Conservation (phyloP, 2,329 filamentous ascomycete genomes). For the Cytospora paraplurivora region DNA sequence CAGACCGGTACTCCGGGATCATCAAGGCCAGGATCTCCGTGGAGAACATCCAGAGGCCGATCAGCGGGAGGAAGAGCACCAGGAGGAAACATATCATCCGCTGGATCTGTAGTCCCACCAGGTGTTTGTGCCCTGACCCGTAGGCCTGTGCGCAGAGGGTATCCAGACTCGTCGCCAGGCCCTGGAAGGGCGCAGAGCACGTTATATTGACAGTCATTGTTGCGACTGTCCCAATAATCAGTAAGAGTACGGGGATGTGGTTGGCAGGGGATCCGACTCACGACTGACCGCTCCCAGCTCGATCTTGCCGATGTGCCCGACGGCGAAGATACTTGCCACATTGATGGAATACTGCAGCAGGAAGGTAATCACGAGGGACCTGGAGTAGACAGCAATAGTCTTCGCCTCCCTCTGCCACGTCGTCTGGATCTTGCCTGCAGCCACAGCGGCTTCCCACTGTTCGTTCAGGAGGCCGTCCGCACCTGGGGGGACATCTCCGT, state of each 20-base stretch:
- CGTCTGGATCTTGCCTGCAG: conserved; percentile 78
- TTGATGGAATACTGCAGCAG: conserved; percentile 81
- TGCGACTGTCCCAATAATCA: conserved; percentile 46
- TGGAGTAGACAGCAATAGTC: conserved; percentile 72
- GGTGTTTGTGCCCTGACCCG: conserved; percentile 83
- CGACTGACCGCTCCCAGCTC: conserved; percentile 67
- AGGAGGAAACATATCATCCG: conserved; percentile 79
- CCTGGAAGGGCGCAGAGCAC: conserved; percentile 76
- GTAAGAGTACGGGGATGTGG: neutral
- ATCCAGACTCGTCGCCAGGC: conserved; percentile 87
- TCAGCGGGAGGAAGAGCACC: conserved; percentile 70
- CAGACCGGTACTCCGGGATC: conserved; percentile 72
- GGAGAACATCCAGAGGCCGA: conserved; percentile 67
- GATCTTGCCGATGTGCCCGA: conserved; percentile 72
- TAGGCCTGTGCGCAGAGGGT: conserved; percentile 94
- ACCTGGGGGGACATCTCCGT: conserved; percentile 44
- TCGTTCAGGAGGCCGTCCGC: conserved; percentile 63
- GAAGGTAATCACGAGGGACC: conserved; percentile 73
- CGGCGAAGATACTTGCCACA: conserved; percentile 78
- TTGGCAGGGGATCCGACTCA: conserved; percentile 32
- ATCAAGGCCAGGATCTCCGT: conserved; percentile 65
- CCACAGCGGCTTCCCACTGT: conserved; percentile 85
- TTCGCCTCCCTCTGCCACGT: conserved; percentile 90
- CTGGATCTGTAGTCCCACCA: conserved; percentile 83
- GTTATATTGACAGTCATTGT: conserved; percentile 82